phyloP scores from a whole-genome alignment of 148 eudicot species.

The Polygonum aviculare region DNA sequence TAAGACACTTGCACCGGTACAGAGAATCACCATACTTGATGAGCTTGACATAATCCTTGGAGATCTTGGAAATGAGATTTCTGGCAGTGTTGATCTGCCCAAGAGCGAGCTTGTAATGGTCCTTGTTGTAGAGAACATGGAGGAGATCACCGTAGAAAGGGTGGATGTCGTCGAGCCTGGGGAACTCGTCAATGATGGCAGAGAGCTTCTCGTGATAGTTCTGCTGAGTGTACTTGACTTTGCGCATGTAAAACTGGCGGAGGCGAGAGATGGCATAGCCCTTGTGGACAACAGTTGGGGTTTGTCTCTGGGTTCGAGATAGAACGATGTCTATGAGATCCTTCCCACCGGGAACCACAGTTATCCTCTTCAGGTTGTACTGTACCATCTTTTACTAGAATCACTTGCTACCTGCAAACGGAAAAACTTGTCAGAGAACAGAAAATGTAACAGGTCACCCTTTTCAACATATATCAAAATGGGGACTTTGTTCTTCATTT shows the following conservation, averaged over 20 bases:
- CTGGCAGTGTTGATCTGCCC: conserved; percentile 90
- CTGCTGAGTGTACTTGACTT: conserved; percentile 75
- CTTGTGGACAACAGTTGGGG: conserved; percentile 92
- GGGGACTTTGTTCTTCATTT: no score
- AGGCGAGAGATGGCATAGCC: conserved; percentile 89
- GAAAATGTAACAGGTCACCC: no score
- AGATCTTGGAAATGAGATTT: conserved; percentile 61
- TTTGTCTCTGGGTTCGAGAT: conserved; percentile 78
- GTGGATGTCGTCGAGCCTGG: conserved; percentile 78
- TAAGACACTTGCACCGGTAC: conserved; percentile 80
- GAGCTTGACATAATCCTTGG: conserved; percentile 82
- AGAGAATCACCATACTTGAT: conserved; percentile 89
- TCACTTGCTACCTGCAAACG: not conserved
- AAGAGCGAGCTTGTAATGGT: conserved; percentile 95
- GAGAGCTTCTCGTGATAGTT: conserved; percentile 84
- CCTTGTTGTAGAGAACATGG: conserved; percentile 89
- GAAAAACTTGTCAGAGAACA: not conserved
- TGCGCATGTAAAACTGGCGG: conserved; percentile 87
- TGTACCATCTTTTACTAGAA: conserved; percentile 50
- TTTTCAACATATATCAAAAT: no score
- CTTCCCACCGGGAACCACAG: conserved; percentile 81
- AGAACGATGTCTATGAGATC: conserved; percentile 81
- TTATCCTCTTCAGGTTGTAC: conserved; percentile 82
- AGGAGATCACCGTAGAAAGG: conserved; percentile 94
- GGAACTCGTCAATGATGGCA: conserved; percentile 93